Base-by-base conservation (phyloP, 352 stramenopile species). In the Globisporangium nagaii region DNA sequence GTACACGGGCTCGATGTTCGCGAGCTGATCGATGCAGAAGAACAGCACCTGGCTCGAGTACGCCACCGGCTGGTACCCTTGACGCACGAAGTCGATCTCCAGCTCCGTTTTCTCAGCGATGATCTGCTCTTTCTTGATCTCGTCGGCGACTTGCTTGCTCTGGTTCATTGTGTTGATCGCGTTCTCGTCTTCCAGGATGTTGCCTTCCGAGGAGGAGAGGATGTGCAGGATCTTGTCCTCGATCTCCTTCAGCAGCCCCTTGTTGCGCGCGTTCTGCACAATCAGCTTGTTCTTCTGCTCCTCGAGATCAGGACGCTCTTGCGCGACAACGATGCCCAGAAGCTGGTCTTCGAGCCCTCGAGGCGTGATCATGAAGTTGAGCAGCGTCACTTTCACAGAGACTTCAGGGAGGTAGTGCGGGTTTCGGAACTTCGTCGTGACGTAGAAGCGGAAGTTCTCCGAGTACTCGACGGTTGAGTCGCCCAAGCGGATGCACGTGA, bases 351-450 rank as follows among this genome's bases (percentile, higher is more conserved):
- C 80, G 1, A 98, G 74, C 0, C 93, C 93, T 8, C 91, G 79
- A 4, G 89, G 93, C 15, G 93, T 98, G 71, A 98, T 97, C 88
- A 97, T 97, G 61, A 98, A 98, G 62, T 98, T 98, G 19, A 98
- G 70, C 30, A 98, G 62, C 27, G 90, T 98, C 41, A 98, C 85
- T 59, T 96, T 96, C 28, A 98, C 91, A 7, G 85, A 96, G 12
- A 97, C 84, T 55, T 98, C 92, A 0, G 93, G 90, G 13, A 98
- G 56, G 62, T 98, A 98, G 68, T 97, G 92, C 27, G 92, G 93
- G 51, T 97, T 98, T 1, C 88, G 68, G 53, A 93, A 86, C 68
- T 98, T 98, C 15, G 92, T 98, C 37, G 90, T 97, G 34, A 98
- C 95, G 70, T 98, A 98, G 56, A 98, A 97, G 0, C 92, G 81